A percentile compares a stretch with the other conserved stretches of the same genome.
These are phyloP conservation scores for Colletotrichum nymphaeae DNA, from an alignment of 2,329 filamentous ascomycete species.

Conservation along the genomic window DNA sequence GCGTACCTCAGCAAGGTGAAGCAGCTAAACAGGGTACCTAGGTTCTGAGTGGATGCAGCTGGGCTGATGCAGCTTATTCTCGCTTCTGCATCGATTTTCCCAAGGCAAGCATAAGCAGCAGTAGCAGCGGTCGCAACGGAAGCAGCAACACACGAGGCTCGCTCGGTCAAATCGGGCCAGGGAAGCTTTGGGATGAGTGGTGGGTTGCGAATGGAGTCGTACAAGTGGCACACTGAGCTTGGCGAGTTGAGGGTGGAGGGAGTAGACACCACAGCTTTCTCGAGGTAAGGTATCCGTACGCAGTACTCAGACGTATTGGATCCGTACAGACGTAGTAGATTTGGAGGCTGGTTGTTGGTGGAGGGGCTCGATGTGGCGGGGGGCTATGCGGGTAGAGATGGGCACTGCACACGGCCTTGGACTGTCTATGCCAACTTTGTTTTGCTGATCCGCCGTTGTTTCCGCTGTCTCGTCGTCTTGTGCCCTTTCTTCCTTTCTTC, in stretches of 20 bases:
- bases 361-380: conserved; percentile 12
- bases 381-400: conserved; percentile 8
- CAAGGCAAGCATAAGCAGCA: conserved; percentile 22
- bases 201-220: conserved; percentile 34
- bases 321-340: too few species aligned
- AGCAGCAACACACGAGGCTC: conserved; percentile 8
- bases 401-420: conserved; percentile 13
- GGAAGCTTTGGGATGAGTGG: conserved; percentile 9
- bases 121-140: not conserved
- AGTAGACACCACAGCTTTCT: conserved; percentile 4
- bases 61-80: conserved; percentile 36
- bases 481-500: not conserved
- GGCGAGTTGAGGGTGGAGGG: conserved; percentile 17
- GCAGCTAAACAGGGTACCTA: conserved; percentile 4
- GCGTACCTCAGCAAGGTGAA: conserved; percentile 23
- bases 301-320: too few species aligned
- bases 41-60: conserved; percentile 27
- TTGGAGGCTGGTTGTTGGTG: not conserved
- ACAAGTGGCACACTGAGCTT: conserved; percentile 22
- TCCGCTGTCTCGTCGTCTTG: conserved; percentile 2
- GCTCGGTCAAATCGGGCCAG: conserved; percentile 24
- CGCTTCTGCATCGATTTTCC: conserved; percentile 32
- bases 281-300: not conserved
- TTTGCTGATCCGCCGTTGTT: conserved; percentile 3
- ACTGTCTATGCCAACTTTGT: not conserved